Evolutionary conservation across 129 eudicot species (phyloP).

Genomic region (Saposhnikovia divaricata): DNA sequence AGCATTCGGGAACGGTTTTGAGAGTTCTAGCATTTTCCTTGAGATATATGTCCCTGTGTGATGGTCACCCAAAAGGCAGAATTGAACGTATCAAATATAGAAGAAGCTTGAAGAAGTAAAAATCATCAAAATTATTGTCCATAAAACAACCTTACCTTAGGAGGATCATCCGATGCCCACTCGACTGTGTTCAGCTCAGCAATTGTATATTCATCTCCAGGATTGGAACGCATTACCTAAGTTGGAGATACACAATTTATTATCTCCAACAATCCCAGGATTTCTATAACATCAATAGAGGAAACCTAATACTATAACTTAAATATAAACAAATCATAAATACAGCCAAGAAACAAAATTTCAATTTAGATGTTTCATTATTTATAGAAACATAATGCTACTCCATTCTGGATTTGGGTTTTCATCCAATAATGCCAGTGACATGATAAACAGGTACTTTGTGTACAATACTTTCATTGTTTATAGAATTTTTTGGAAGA

Average conservation of each 20-base stretch:
- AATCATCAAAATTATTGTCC: neutral
- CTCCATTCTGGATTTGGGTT: neutral
- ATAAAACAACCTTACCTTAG: constrained; percentile 39
- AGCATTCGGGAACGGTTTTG: too few relatives aligned
- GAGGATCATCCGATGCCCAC: constrained; percentile 50
- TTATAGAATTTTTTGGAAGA: neutral
- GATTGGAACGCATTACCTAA: constrained; percentile 78
- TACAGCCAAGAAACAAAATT: neutral
- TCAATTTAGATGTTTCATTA: neutral
- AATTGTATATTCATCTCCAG: constrained; percentile 45
- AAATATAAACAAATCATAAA: neutral
- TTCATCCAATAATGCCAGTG: neutral
- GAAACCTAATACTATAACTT: neutral
- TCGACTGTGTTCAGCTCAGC: constrained; percentile 58
- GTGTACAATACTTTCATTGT: neutral
- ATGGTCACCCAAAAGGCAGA: neutral
- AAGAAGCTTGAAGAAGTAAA: neutral
- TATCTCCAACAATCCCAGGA: neutral
- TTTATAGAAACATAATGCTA: neutral
- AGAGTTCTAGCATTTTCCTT: too few relatives aligned
- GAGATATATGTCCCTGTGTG: neutral
- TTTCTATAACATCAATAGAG: neutral
- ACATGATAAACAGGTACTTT: neutral
- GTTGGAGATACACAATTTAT: constrained; percentile 2
- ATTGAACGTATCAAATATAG: neutral